Evolutionary conservation across 305 asterid species (phyloP), one percentile per base, ranked within the genome.

Genomic region (Rubia peregrina): DNA sequence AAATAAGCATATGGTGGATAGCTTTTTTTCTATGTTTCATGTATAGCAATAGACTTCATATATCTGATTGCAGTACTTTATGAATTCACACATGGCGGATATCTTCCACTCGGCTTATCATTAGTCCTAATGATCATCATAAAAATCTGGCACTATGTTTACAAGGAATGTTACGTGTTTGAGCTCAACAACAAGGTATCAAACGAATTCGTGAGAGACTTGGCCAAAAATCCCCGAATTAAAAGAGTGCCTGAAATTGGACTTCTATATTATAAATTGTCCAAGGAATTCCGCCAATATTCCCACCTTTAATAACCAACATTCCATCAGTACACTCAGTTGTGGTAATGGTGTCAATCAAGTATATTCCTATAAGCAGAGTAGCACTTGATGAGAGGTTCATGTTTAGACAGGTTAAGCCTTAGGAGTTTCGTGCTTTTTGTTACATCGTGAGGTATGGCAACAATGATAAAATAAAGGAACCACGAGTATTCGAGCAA

Each of bases 121-220:
- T 8, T 78, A 0, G 79, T 80, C 49, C 76, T 91, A 10, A 85
- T 88, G 88, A 57, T 48, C 0, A 73, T 86, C 57, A 89, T 91
- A 96, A 90, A 64, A 0, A 70, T 84, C 11, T 91, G 97, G 97
- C 91, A 91, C 21, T 91, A 84, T 55, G 90, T 79, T 1, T 86
- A 84, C 16, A 85, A 76, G 38, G 78, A 88, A 61, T 74, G 93
- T 0, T 91, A 91, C 75, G 0, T 79, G 4, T 91, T 78, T 5
- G 97, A 89, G 85, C 90, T 89, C 16, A 74, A 72, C 60, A 86
- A 89, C 85, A 91, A 86, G 85, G 93, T 87, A 10, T 80, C 97
- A 0, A 72, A 71, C 33, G 75, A 70, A 2, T 87, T 83, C 44
- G 79, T 89, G 0, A 68, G 67, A 10, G 86, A 84, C 8, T 49